phyloP scores from a whole-genome alignment of 768 basidiomycete species.

The Hygrophoropsis aurantiaca region DNA sequence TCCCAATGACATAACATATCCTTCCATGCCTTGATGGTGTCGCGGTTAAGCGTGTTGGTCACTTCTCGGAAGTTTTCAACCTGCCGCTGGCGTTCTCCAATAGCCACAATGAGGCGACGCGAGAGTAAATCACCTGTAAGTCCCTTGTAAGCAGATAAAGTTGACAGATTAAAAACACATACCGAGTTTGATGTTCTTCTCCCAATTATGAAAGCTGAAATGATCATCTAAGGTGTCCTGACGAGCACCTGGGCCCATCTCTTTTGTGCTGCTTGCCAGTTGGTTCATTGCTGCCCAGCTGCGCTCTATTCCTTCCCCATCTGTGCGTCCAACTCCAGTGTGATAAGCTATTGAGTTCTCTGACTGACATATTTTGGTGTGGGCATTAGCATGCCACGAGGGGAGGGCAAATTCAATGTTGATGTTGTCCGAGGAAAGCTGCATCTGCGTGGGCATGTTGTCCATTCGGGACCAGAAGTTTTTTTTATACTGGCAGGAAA shows the following conservation, averaged over 20 bases:
- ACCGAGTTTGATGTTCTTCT: too few species aligned
- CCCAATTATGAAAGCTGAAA: too few species aligned
- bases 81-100: too few species aligned
- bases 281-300: constrained; percentile 16
- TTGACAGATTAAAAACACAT: too few species aligned
- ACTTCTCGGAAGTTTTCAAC: too few species aligned
- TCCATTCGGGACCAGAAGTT: neutral
- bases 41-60: too few species aligned
- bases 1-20: too few species aligned
- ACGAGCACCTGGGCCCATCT: constrained; percentile 16
- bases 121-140: too few species aligned
- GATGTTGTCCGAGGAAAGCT: neutral
- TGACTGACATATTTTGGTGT: neutral
- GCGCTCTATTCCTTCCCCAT: constrained; percentile 22
- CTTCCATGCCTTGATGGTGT: too few species aligned
- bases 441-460: neutral
- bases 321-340: constrained; percentile 9
- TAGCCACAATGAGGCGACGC: too few species aligned
- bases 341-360: neutral
- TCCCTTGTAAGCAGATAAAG: too few species aligned
- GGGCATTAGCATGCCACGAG: neutral
- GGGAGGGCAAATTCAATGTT: neutral
- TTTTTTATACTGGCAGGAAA: constrained; percentile 16
- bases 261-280: constrained; percentile 10
- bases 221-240: constrained; percentile 26